Base-by-base conservation (phyloP, 1,284 basidiomycete genomes). In the Violaceomyces palustris region DNA sequence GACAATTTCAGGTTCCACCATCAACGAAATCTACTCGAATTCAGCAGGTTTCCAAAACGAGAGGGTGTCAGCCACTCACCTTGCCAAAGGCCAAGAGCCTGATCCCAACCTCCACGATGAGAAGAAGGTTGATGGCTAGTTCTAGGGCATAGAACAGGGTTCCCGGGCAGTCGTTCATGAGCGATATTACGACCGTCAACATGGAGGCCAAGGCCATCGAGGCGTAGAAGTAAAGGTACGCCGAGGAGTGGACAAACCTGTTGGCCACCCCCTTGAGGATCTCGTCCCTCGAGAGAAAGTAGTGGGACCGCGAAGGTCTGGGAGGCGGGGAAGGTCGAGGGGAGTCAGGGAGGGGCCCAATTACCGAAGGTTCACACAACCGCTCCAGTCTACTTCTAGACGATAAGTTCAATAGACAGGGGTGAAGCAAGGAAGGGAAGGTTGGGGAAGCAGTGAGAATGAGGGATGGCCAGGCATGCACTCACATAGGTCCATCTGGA, bases 201-300 rank as follows among this genome's bases (percentile, higher is more conserved):
- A 72, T 48, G 4, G 67, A 69, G 3, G 64, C 56, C 6, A 63
- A 38, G 2, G 69, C 70, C 70, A 73, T 73, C 3, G 52, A 50
- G 3, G 55, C 67, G 44, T 73, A 73, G 39, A 73, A 62, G 45
- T 64, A 73, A 26, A 73, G 55, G 29, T 73, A 73, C 5, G 65
- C 62, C 18, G 53, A 52, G 5, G 66, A 69, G 39, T 73, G 70
- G 11, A 73, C 70, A 33, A 73, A 73, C 1, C 70, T 49, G 31
- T 73, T 73, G 4, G 70, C 70, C 12, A 69, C 56, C 23, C 70
- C 69, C 45, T 72, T 72, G 35, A 73, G 49, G 36, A 72, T 55
- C 35, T 73, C 70, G 26, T 61, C 48, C 3, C 65, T 50, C 6
- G 64, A 57, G 4, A 73, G 40, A n/a, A 47, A 47, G 52, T 72